These are phyloP conservation scores for Phytophthora pseudosyringae DNA, from an alignment of 352 stramenopile species.

Conservation along the genomic window DNA sequence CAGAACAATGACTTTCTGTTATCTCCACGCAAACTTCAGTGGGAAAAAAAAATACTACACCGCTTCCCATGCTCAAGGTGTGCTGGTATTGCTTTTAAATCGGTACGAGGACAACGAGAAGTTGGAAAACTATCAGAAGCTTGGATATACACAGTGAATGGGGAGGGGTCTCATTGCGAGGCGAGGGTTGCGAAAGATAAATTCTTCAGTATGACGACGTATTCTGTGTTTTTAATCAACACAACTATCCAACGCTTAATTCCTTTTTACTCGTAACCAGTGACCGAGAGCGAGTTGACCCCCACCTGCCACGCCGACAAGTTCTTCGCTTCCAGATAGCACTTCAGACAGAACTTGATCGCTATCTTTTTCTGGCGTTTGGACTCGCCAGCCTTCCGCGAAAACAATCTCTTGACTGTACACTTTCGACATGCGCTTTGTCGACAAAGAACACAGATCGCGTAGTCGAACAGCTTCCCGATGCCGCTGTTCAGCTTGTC, in stretches of 20 bases:
- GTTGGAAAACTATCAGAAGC: no score
- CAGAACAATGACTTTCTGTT: background rate
- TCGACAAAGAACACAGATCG: conserved; percentile 52
- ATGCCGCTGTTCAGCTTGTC: conserved; percentile 26
- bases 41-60: no score
- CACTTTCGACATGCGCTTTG: conserved; percentile 46
- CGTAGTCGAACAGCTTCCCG: conserved; percentile 27
- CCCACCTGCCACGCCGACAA: conserved; percentile 44
- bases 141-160: no score
- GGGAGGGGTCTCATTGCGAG: no score
- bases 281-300: conserved; percentile 23
- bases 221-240: background rate
- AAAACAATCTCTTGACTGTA: conserved; percentile 38
- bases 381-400: conserved; percentile 15
- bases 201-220: background rate
- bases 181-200: no score
- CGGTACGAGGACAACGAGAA: no score
- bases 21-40: no score
- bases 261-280: background rate
- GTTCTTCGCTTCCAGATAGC: conserved; percentile 43
- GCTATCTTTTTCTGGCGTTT: conserved; percentile 26
- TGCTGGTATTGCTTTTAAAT: no score
- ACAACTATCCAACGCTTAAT: background rate
- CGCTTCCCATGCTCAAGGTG: no score
- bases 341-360: conserved; percentile 44